These are phyloP conservation scores for Clathrospora elynae DNA, from an alignment of 2,329 filamentous ascomycete genomes.

Conservation along the genomic window DNA sequence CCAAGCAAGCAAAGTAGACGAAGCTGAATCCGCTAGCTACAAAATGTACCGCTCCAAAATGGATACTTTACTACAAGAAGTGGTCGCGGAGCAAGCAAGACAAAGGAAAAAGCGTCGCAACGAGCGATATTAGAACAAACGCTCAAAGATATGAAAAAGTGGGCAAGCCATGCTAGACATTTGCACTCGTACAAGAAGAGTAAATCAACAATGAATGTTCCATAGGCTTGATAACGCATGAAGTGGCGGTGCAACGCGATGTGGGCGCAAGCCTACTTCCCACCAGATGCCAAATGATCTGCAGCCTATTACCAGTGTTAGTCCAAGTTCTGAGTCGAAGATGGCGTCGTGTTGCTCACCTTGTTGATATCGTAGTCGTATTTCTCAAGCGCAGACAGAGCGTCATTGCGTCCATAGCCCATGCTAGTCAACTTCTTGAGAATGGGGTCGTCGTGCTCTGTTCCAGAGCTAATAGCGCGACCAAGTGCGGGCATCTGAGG, in stretches of 20 bases:
- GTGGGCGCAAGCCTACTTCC: too few species aligned
- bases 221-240: too few species aligned
- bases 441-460: slow-evolving; percentile 87
- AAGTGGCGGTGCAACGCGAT: too few species aligned
- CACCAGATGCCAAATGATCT: slow-evolving; percentile 42
- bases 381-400: slow-evolving; percentile 82
- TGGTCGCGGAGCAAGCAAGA: background rate
- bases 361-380: slow-evolving; percentile 96
- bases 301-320: slow-evolving; percentile 39
- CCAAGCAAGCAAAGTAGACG: too few species aligned
- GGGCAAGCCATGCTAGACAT: slow-evolving; percentile 34
- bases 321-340: slow-evolving; percentile 3
- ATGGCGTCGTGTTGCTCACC: slow-evolving; percentile 58
- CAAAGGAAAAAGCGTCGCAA: slow-evolving; percentile 9
- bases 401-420: slow-evolving; percentile 78
- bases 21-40: too few species aligned
- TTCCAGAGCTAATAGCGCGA: slow-evolving; percentile 72
- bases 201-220: slow-evolving; percentile 9
- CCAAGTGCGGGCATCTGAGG: slow-evolving; percentile 58
- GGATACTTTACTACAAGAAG: slow-evolving; percentile 13
- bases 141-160: slow-evolving; percentile 28
- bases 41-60: background rate
- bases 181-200: slow-evolving; percentile 42
- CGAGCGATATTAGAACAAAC: slow-evolving; percentile 20
- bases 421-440: slow-evolving; percentile 87